Conservation (phyloP, 2,329 filamentous ascomycete species). For the Seiridium cupressi region DNA sequence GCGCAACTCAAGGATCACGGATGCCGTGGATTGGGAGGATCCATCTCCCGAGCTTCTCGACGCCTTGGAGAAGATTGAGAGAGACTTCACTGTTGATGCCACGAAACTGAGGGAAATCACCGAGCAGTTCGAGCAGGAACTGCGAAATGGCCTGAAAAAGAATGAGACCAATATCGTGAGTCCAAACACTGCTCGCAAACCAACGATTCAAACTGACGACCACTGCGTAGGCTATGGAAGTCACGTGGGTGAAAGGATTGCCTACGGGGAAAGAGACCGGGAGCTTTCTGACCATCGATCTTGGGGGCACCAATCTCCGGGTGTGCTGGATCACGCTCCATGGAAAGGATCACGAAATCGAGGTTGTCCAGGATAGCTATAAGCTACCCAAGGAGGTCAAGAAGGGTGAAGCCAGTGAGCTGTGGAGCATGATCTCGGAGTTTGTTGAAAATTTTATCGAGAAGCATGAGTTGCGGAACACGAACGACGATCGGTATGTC, state of each 20-base stretch:
- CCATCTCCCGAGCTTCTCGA: neutral
- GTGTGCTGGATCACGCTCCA: slow-evolving; percentile 65
- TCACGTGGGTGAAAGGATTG: slow-evolving; percentile 6
- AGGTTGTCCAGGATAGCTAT: slow-evolving; percentile 70
- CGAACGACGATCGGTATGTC: slow-evolving; percentile 38
- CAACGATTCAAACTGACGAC: slow-evolving; percentile 1
- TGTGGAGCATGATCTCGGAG: slow-evolving; percentile 71
- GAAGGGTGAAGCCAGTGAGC: slow-evolving; percentile 60
- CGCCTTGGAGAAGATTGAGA: slow-evolving; percentile 38
- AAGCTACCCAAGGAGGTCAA: slow-evolving; percentile 67
- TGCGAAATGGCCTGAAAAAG: slow-evolving; percentile 1
- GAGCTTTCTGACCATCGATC: slow-evolving; percentile 68
- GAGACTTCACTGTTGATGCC: slow-evolving; percentile 63
- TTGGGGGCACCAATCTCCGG: slow-evolving; percentile 71
- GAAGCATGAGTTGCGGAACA: slow-evolving; percentile 33
- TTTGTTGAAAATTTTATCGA: slow-evolving; percentile 68
- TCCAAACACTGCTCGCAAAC: neutral
- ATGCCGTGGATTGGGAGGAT: neutral
- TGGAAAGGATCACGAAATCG: slow-evolving; percentile 56
- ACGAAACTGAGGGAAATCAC: slow-evolving; percentile 67
- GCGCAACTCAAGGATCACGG: neutral
- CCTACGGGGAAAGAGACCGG: slow-evolving; percentile 43
- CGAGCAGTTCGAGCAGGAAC: slow-evolving; percentile 39
- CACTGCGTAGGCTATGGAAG: slow-evolving; percentile 4
- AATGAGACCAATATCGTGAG: slow-evolving; percentile 16